phyloP scores from a whole-genome alignment of 768 basidiomycete species.

The Hygrocybe coccinea region DNA sequence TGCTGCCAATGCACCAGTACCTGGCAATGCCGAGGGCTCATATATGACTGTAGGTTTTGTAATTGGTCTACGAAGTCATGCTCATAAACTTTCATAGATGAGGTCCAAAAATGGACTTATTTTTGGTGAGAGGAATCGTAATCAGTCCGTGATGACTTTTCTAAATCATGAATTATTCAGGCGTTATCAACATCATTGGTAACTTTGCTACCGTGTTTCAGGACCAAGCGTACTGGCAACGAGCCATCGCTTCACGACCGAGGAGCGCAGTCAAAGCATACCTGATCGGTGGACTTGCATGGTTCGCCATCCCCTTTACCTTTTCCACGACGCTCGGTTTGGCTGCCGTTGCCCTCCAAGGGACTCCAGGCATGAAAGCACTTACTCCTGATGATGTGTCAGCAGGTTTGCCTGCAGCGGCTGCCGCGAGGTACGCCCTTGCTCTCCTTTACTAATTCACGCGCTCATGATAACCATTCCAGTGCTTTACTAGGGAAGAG shows the following conservation, averaged over 20 bases:
- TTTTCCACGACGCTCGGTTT: conserved; percentile 87
- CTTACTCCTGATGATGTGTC: conserved; percentile 62
- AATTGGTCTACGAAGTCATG: not conserved
- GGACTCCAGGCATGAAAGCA: conserved; percentile 48
- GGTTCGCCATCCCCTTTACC: conserved; percentile 85
- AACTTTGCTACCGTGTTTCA: conserved; percentile 60
- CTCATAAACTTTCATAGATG: conserved; percentile 31
- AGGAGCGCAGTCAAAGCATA: conserved; percentile 88
- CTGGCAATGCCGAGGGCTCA: conserved; percentile 79
- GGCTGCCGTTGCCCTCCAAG: conserved; percentile 75
- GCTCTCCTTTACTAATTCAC: not conserved
- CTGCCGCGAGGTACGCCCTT: conserved; percentile 48
- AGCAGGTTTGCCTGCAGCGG: conserved; percentile 82
- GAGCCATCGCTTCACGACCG: conserved; percentile 83
- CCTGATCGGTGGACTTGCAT: conserved; percentile 81
- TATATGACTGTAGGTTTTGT: conserved; percentile 51
- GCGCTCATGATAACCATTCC: not conserved
- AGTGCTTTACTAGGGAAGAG: conserved; percentile 73
- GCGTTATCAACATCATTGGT: conserved; percentile 79
- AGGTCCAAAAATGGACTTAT: conserved; percentile 71
- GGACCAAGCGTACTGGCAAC: conserved; percentile 84
- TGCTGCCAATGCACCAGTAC: conserved; percentile 52
- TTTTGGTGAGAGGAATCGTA: conserved; percentile 43
- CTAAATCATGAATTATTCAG: not conserved
- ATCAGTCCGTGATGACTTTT: not conserved